Base-by-base conservation (phyloP, 2,329 filamentous ascomycete species). In the Beauveria varroae region DNA sequence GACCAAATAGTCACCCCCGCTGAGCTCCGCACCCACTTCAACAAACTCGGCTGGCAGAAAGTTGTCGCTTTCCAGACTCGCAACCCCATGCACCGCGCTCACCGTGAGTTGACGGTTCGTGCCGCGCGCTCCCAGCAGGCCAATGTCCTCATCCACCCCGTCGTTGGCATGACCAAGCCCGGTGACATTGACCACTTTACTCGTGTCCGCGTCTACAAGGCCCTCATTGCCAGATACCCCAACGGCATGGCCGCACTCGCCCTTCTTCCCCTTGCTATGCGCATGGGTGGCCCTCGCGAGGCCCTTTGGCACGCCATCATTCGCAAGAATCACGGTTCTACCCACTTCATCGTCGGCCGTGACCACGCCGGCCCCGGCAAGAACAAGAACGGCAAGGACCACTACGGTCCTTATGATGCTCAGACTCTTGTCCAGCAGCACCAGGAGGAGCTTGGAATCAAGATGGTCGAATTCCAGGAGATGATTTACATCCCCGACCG, bases 161-260 rank as follows among this genome's bases (percentile, higher is more conserved):
- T 99, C 66, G 95, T 99, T 66, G 95, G 95, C 73, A 85, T 99
- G 71, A 99, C 95, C 75, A 99, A 99, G 84, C 95, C 95, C 63
- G 95, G 95, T 75, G 95, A 99, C 77, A 99, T 99, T 74, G 95
- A 99, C 79, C 95, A 99, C 84, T 99, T 99, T 82, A 99, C 95
- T 70, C 91, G 95, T 75, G 95, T 99, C 70, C 92, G 95, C 72
- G 95, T 97, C 71, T 99, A 99, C 86, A 91, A 98, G 84, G 93
- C 95, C 49, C 86, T 99, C 60, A 85, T 99, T 67, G 91, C 93
- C 68, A 87, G 95, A 73, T 99, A 99, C 80, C 95, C 95, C 76
- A 99, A 98, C 77, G 95, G 95, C 72, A 99, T 99, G 95, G 95
- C 95, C 63, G 92, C 96, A 44, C 86, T 99, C 66, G 93, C 92